Conservation (phyloP, 2,329 filamentous ascomycete species). For the Dryadomyces sulphureus region DNA sequence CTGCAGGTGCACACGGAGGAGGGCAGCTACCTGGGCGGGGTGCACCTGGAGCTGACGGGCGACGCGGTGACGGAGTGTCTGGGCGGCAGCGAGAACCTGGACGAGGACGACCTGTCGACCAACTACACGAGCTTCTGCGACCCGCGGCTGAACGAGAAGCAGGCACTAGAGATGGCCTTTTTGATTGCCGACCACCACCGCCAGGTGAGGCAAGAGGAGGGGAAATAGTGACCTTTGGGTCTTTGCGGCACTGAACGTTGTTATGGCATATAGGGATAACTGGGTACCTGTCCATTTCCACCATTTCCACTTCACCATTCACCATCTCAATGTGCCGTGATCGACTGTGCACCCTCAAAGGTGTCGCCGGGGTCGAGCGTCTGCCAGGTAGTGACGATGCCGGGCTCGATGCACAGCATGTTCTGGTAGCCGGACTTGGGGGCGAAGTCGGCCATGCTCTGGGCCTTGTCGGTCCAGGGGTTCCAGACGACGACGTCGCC, state of each 20-base stretch:
- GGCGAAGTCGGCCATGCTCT: constrained; percentile 70
- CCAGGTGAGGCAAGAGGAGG: constrained; percentile 14
- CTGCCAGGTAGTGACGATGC: constrained; percentile 68
- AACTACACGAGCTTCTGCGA: constrained; percentile 97
- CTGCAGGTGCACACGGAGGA: constrained; percentile 72
- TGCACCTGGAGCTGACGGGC: constrained; percentile 89
- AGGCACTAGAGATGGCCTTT: constrained; percentile 89
- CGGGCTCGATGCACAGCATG: constrained; percentile 91
- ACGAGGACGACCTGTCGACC: constrained; percentile 73
- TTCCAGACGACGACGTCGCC: constrained; percentile 93
- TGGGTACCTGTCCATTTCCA: no score
- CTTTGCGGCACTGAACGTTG: not conserved
- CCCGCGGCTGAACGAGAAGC: constrained; percentile 90
- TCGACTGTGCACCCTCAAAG: constrained; percentile 47
- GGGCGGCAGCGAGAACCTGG: constrained; percentile 74
- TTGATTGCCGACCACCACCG: constrained; percentile 72
- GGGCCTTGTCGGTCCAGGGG: constrained; percentile 78
- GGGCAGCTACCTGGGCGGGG: constrained; percentile 77
- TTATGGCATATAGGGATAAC: no score
- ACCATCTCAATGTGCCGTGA: constrained; percentile 21
- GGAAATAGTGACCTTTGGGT: not conserved
- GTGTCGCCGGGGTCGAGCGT: constrained; percentile 66
- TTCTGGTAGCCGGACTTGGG: constrained; percentile 83
- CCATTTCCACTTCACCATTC: not conserved
- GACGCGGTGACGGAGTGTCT: constrained; percentile 95